Percentiles rank a stretch among this genome's conserved stretches.
Evolutionary conservation across 306 rosid genomes (phyloP).

Genomic region (Rosa rugosa): DNA sequence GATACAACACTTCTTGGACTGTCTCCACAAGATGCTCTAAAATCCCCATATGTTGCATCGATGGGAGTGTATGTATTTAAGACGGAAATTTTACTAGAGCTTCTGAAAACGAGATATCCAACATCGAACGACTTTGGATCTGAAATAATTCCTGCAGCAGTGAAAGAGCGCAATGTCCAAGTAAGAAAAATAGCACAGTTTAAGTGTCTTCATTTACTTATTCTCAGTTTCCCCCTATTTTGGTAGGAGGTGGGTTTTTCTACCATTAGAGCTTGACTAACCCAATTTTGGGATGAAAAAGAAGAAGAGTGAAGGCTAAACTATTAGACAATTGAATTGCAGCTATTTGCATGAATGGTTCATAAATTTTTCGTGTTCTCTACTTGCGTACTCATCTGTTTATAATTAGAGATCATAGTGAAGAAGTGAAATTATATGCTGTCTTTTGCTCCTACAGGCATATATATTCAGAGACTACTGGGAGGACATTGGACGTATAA

Average conservation of each 20-base stretch:
- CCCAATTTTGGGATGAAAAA: background rate
- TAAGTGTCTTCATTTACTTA: background rate
- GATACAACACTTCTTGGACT: constrained; percentile 76
- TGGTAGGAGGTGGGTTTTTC: background rate
- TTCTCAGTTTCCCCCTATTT: constrained; percentile 10
- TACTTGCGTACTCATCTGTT: background rate
- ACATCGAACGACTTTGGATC: constrained; percentile 90
- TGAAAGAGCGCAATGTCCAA: constrained; percentile 68
- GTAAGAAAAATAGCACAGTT: constrained; percentile 43
- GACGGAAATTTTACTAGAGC: constrained; percentile 70
- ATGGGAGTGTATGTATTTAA: constrained; percentile 93
- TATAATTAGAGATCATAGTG: background rate
- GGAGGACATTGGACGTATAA: constrained; percentile 93
- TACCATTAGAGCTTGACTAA: background rate
- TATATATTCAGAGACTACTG: constrained; percentile 81
- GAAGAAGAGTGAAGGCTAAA: background rate
- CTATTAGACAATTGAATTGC: background rate
- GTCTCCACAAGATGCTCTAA: constrained; percentile 55
- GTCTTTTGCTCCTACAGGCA: constrained; percentile 47
- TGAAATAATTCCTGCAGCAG: constrained; percentile 92
- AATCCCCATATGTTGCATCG: constrained; percentile 79
- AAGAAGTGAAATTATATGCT: background rate
- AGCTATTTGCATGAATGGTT: background rate
- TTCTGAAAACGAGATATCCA: constrained; percentile 83
- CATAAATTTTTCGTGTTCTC: background rate